Percentiles rank a stretch among this genome's conserved stretches.
phyloP scores from a whole-genome alignment of 257 asterid genomes.

The Haberlea rhodopensis region DNA sequence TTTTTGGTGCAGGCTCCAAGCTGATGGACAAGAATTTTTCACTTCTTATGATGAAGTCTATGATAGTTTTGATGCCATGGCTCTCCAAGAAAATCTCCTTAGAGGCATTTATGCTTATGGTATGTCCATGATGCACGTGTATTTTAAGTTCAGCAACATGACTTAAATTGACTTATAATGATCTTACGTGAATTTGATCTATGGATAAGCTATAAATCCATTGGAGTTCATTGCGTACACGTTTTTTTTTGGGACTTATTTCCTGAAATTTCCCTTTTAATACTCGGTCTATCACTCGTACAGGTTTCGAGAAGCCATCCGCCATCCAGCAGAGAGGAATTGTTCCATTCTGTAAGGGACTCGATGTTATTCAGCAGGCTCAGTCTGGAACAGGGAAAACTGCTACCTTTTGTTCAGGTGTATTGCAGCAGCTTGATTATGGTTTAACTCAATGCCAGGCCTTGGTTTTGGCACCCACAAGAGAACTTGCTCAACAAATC shows the following conservation, averaged over 20 bases:
- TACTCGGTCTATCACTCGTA: not conserved
- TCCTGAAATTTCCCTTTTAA: not conserved
- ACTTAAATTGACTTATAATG: not conserved
- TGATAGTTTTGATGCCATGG: slow-evolving; percentile 40
- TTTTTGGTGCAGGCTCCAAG: slow-evolving; percentile 33
- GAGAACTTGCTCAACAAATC: slow-evolving; percentile 62
- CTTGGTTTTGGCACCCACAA: slow-evolving; percentile 57
- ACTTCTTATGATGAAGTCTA: slow-evolving; percentile 40
- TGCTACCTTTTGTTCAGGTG: slow-evolving; percentile 60
- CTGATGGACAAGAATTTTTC: slow-evolving; percentile 39
- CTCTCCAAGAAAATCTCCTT: slow-evolving; percentile 42
- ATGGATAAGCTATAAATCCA: not conserved
- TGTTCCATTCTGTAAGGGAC: slow-evolving; percentile 65
- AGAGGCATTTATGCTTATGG: slow-evolving; percentile 49
- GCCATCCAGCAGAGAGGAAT: slow-evolving; percentile 72
- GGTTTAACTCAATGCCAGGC: slow-evolving; percentile 55
- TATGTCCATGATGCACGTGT: slow-evolving; percentile 12
- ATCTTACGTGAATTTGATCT: not conserved
- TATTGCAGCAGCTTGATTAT: slow-evolving; percentile 60
- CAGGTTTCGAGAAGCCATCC: slow-evolving; percentile 70
- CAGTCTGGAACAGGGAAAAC: slow-evolving; percentile 69
- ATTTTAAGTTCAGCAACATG: not conserved
- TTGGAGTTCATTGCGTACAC: not conserved
- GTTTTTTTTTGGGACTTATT: not conserved
- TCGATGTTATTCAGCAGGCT: slow-evolving; percentile 68